phyloP scores from a whole-genome alignment of 768 basidiomycete species.

The Tricholoma matsutake region DNA sequence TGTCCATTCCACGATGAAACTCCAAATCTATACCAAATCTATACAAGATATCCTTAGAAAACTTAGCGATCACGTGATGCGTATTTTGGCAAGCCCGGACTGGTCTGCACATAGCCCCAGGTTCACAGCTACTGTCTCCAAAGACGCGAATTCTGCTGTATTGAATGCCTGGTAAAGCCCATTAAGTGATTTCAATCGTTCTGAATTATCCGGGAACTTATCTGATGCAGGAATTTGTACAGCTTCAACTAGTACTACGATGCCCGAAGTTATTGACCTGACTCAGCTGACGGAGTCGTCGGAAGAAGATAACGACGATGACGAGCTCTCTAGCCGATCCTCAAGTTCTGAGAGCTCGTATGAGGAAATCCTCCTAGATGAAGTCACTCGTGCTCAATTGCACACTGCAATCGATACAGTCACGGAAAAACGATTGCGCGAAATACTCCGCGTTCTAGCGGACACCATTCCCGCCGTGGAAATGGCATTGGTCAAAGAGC shows the following conservation, averaged over 20 bases:
- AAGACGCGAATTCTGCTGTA: background rate
- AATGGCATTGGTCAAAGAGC: slow-evolving; percentile 39
- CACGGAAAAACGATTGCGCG: slow-evolving; percentile 42
- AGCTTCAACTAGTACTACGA: no score
- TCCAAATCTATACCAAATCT: no score
- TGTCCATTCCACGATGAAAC: background rate
- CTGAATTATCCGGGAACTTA: background rate
- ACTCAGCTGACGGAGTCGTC: slow-evolving; percentile 38
- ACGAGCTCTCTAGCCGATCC: slow-evolving; percentile 17
- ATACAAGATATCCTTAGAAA: no score
- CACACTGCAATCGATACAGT: slow-evolving; percentile 39
- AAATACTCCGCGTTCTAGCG: slow-evolving; percentile 36
- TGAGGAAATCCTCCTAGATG: slow-evolving; percentile 36
- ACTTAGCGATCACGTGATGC: no score
- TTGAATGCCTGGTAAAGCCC: background rate
- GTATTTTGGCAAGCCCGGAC: background rate
- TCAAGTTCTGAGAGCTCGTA: slow-evolving; percentile 23
- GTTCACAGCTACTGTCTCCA: background rate
- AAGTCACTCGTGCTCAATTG: slow-evolving; percentile 39
- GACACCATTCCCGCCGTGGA: slow-evolving; percentile 40
- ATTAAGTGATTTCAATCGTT: background rate
- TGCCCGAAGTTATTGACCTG: slow-evolving; percentile 41
- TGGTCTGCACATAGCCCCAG: background rate
- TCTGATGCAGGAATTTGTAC: slow-evolving; percentile 9
- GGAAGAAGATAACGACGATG: slow-evolving; percentile 25